Evolutionary conservation across 257 asterid species (phyloP), one percentile per base, ranked within the genome.

Genomic region (Penstemon eatonii): DNA sequence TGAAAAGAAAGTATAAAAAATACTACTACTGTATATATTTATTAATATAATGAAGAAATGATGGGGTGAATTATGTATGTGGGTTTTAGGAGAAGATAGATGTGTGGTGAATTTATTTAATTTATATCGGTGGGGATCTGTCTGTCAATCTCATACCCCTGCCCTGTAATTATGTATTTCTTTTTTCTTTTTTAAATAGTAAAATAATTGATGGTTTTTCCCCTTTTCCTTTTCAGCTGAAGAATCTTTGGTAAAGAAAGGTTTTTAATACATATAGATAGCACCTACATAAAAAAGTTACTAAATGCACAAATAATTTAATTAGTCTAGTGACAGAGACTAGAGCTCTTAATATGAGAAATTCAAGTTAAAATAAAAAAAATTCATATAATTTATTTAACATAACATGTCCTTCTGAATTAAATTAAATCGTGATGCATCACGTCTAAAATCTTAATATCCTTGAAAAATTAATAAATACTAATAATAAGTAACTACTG

Each of bases 91-190:
- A 42, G 81, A 88, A 83, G 93, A 83, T 77, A 76, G 33, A 25
- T 70, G 83, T 71, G 94, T 72, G 96, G 98, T 90, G 88, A 93
- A 93, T 88, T 90, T 77, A 84, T 85, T 77, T 4, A 79, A 75
- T 82, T 83, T 88, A 46, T 42, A 43, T 43, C 38, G 91, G 94
- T 90, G 92, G 97, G 97, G 95, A 90, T 90, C 96, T 83, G 83
- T 78, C 96, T 93, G 94, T 88, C 95, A 76, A 86, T 84, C 86
- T 91, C 95, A 83, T 87, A 47, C 84, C 70, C 65, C 73, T 73
- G 8, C 70, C 65, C 73, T 73, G 8, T 11, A 75, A 56, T 25
- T 25, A 25, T 25, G 33, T 25, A 61, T 71, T 69, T 73, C 50
- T 69, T 54, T 73, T 72, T 36, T n/a, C n/a, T n/a, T n/a, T 67